Evolutionary conservation across 2,329 filamentous ascomycete genomes (phyloP).

Genomic region (Fusarium nodosum): DNA sequence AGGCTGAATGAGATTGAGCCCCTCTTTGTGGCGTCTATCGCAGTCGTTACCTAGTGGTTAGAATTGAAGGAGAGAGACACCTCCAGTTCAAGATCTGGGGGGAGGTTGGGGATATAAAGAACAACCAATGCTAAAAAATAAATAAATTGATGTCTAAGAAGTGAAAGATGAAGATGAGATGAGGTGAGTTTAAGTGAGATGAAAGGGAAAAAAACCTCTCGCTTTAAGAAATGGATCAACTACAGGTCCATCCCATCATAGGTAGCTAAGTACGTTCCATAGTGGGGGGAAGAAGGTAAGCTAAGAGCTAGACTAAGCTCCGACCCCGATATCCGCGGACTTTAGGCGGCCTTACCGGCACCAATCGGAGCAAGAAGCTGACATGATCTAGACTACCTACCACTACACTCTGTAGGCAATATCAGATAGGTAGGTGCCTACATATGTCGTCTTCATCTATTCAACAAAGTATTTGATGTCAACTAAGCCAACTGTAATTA

Average conservation of each 20-base stretch:
- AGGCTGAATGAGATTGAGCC: slow-evolving; percentile 39
- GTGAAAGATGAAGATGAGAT: background rate
- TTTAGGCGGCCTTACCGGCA: slow-evolving; percentile 38
- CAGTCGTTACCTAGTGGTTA: background rate
- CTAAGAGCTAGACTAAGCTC: slow-evolving; percentile 19
- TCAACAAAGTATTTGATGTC: too few species aligned
- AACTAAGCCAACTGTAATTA: too few species aligned
- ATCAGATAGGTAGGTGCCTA: too few species aligned
- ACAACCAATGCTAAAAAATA: background rate
- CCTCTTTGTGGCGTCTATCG: slow-evolving; percentile 42
- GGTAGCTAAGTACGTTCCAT: background rate
- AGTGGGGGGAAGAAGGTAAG: slow-evolving; percentile 20
- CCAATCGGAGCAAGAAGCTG: slow-evolving; percentile 38
- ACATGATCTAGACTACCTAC: slow-evolving; percentile 6
- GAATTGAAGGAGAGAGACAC: background rate
- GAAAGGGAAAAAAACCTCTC: slow-evolving; percentile 30
- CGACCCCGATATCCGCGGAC: slow-evolving; percentile 31
- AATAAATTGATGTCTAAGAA: background rate
- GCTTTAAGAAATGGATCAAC: slow-evolving; percentile 22
- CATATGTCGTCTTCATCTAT: too few species aligned
- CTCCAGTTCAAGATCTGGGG: background rate
- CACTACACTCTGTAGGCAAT: too few species aligned
- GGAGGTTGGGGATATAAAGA: background rate
- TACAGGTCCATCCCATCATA: slow-evolving; percentile 12
- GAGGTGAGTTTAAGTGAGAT: slow-evolving; percentile 2